Evolutionary conservation across 2,329 filamentous ascomycete species (phyloP), one percentile per base, ranked within the genome.

Genomic region (Claviceps capensis): DNA sequence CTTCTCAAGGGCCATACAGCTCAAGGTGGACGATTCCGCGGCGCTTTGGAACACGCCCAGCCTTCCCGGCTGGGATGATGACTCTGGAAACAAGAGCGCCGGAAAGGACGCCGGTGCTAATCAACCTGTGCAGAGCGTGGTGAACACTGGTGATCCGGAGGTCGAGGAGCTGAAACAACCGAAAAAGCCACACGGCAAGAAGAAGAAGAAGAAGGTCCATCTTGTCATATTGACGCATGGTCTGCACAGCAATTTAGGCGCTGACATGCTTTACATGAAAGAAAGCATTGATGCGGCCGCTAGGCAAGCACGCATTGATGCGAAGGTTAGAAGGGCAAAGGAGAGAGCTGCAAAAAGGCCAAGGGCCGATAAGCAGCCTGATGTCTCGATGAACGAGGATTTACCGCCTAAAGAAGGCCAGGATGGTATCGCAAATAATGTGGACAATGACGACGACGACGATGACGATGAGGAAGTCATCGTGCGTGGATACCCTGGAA

Each of bases 231-330:
- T 98, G 48, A 97, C 93, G 0, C 93, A 98, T 69, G 93, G 93
- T 0, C 68, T 98, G 56, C 93, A 98, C 67, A 95, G 91, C 68
- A 98, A 98, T 65, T 75, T 96, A 13, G 88, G 93, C 5, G 86
- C 89, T 22, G 93, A 98, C 65, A 95, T 98, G 93, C 74, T 98
- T 19, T 98, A 87, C 64, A 71, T 98, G 65, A 98, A 98, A 64
- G 93, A 98, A 68, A 95, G 88, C 67, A 97, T 98, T 56, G 93
- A 98, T 69, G 81, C 82, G 30, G 83, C 87, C 2, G 85, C 84
- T 4, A 83, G 74, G 60, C 82, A 91, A 63, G 85, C 87, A 30
- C 83, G 83, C 59, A 71, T 81, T 48, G 83, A 87, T 65, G 80
- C 82, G 40, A 83, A 76, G 63, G 75, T 72, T 48, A 75, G 85